These are phyloP conservation scores for Skeletonema grethae DNA, from an alignment of 108 stramenopile genomes.

Conservation along the genomic window DNA sequence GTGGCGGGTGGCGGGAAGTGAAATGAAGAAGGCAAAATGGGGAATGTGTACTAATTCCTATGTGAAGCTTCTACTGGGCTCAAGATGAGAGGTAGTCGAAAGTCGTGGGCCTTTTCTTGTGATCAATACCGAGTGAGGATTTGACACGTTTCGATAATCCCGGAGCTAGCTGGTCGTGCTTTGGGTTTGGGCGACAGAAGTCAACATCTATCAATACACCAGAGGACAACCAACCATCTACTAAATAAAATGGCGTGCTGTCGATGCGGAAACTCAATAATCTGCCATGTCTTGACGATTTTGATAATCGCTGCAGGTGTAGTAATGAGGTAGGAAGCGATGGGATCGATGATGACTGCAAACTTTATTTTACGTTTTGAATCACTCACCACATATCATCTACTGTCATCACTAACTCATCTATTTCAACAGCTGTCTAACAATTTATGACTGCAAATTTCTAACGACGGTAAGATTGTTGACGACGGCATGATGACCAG, in stretches of 20 bases:
- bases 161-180: too few relatives aligned
- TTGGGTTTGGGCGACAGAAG: too few relatives aligned
- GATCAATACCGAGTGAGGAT: too few relatives aligned
- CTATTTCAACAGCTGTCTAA: not conserved
- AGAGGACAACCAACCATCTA: not conserved
- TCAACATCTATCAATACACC: too few relatives aligned
- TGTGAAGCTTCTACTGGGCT: too few relatives aligned
- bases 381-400: not conserved
- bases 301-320: not conserved
- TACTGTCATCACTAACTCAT: not conserved
- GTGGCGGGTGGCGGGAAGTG: too few relatives aligned
- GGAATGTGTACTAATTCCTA: too few relatives aligned
- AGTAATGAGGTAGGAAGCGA: slow-evolving; percentile 6
- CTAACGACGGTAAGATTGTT: not conserved
- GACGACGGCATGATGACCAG: not conserved
- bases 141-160: too few relatives aligned
- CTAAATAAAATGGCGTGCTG: not conserved
- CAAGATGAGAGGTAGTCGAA: too few relatives aligned
- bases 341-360: not conserved
- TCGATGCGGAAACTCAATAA: not conserved
- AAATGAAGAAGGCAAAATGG: too few relatives aligned
- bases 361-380: not conserved
- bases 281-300: not conserved
- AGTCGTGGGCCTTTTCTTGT: too few relatives aligned
- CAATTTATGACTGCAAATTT: not conserved